These are phyloP conservation scores for Fragaria ananassa DNA, from an alignment of 306 rosid species.

Conservation along the genomic window DNA sequence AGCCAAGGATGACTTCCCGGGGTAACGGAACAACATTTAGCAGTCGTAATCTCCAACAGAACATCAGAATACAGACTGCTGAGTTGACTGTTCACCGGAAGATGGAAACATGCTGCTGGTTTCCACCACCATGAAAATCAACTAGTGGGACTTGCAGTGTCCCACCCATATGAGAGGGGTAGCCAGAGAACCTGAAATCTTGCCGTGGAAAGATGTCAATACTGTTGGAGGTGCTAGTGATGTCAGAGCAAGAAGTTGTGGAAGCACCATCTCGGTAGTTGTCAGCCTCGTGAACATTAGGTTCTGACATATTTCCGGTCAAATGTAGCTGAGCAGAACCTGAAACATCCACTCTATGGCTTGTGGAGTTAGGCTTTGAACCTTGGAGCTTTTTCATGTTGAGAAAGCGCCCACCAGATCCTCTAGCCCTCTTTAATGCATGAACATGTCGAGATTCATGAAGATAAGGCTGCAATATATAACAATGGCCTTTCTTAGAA, in stretches of 20 bases:
- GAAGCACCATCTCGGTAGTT: conserved; percentile 35
- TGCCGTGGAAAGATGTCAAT: conserved; percentile 32
- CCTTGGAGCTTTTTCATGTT: conserved; percentile 42
- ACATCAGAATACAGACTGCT: conserved; percentile 25
- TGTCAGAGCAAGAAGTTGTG: conserved; percentile 33
- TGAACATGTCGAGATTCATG: conserved; percentile 74
- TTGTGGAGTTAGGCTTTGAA: conserved; percentile 21
- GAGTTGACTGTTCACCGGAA: conserved; percentile 28
- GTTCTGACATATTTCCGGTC: conserved; percentile 28
- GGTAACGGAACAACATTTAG: conserved; percentile 24
- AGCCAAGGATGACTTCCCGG: conserved; percentile 88
- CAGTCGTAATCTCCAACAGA: conserved; percentile 25
- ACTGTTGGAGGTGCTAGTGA: conserved; percentile 29
- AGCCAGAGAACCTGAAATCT: conserved; percentile 44
- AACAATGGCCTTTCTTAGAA: conserved; percentile 7
- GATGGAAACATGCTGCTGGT: conserved; percentile 38
- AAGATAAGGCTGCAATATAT: conserved; percentile 63
- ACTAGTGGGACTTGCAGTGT: conserved; percentile 26
- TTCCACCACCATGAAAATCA: conserved; percentile 33
- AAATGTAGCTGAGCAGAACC: conserved; percentile 26
- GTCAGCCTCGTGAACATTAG: conserved; percentile 30
- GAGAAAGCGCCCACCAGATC: conserved; percentile 71
- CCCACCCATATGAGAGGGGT: conserved; percentile 41
- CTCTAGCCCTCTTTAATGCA: conserved; percentile 71
- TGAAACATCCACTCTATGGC: conserved; percentile 25